phyloP scores from a whole-genome alignment of 306 rosid species.

The Dalbergia cultrata region DNA sequence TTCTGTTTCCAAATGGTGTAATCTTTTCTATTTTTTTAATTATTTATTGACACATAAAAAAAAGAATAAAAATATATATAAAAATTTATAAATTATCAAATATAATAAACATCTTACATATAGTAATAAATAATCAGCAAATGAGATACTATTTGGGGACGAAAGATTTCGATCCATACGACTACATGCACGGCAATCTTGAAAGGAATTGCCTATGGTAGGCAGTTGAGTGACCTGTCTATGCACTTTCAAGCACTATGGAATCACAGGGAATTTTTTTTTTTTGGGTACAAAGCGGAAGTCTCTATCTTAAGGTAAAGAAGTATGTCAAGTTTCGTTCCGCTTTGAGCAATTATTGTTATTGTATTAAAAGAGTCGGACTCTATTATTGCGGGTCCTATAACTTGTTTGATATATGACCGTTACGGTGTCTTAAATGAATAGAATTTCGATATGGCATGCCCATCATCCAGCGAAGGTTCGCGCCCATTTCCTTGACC shows the following conservation, averaged over 20 bases:
- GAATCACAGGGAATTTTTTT: not conserved
- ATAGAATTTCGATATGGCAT: not conserved
- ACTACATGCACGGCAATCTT: not conserved
- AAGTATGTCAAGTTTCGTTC: not conserved
- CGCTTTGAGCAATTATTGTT: slow-evolving; percentile 12
- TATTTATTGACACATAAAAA: too few species aligned
- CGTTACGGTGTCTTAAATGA: not conserved
- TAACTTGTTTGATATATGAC: not conserved
- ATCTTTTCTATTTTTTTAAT: too few species aligned
- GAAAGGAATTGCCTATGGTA: not conserved
- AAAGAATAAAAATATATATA: too few species aligned
- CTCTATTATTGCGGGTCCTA: not conserved
- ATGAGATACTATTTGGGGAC: not conserved
- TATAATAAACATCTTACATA: too few species aligned
- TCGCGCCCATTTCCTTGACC: not conserved
- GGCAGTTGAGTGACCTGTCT: not conserved
- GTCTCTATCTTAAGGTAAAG: slow-evolving; percentile 10
- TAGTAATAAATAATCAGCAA: too few species aligned
- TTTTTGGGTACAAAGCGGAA: too few species aligned
- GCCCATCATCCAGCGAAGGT: slow-evolving; percentile 29
- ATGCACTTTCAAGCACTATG: not conserved
- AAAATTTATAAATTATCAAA: too few species aligned
- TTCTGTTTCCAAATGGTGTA: too few species aligned
- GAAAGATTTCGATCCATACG: too few species aligned
- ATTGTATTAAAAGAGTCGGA: not conserved